These are phyloP conservation scores for Cladosporium sphaerospermum DNA, from an alignment of 2,329 filamentous ascomycete species.

Conservation along the genomic window DNA sequence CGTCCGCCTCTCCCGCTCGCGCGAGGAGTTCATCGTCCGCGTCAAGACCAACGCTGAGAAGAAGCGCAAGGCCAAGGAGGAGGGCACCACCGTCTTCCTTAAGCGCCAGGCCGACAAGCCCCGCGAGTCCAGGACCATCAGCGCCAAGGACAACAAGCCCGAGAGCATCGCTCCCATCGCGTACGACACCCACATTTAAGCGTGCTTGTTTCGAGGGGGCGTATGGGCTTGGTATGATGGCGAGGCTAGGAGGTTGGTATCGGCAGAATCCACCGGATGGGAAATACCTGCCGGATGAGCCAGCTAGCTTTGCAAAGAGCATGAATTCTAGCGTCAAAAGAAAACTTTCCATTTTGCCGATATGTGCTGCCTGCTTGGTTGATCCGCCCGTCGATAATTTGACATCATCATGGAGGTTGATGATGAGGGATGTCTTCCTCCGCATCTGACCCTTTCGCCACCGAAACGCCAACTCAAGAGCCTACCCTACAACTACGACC, in stretches of 20 bases:
- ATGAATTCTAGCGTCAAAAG: slow-evolving; percentile 13
- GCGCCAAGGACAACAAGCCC: slow-evolving; percentile 72
- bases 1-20: slow-evolving; percentile 86
- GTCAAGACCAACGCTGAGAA: slow-evolving; percentile 94
- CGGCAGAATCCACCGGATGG: slow-evolving; percentile 11
- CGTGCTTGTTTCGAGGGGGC: slow-evolving; percentile 13
- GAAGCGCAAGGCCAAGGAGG: slow-evolving; percentile 87
- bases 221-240: slow-evolving; percentile 10
- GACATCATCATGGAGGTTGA: no score
- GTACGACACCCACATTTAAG: slow-evolving; percentile 98
- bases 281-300: slow-evolving; percentile 12
- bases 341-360: slow-evolving; percentile 10
- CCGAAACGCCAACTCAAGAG: no score
- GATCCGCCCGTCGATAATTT: no score
- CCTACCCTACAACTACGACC: no score
- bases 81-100: slow-evolving; percentile 80
- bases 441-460: no score
- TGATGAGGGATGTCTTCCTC: no score
- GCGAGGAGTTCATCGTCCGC: slow-evolving; percentile 92
- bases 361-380: background rate
- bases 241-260: slow-evolving; percentile 12
- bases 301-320: slow-evolving; percentile 12
- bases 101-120: slow-evolving; percentile 84
- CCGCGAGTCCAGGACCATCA: slow-evolving; percentile 73
- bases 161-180: slow-evolving; percentile 87